phyloP scores from a whole-genome alignment of 768 basidiomycete genomes.

The Termitomyces sp. region DNA sequence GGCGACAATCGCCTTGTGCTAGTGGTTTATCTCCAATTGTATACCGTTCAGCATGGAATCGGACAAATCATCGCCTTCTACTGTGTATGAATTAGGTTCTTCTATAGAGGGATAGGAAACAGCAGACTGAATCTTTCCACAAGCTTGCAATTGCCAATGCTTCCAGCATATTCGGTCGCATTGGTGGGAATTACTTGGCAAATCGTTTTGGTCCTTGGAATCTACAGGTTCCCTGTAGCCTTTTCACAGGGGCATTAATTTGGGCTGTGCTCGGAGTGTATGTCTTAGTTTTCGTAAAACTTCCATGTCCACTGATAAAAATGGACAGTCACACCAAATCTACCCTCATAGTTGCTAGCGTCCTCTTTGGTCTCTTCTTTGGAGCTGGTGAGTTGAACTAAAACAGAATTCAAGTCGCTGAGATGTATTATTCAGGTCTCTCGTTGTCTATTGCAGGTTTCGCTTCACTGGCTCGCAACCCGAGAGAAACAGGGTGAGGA shows the following conservation, averaged over 20 bases:
- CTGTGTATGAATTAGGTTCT: slow-evolving; percentile 4
- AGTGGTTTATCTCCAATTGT: slow-evolving; percentile 14
- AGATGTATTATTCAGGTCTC: background rate
- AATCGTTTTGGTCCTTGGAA: slow-evolving; percentile 28
- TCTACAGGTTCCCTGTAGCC: slow-evolving; percentile 5
- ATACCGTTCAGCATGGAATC: slow-evolving; percentile 19
- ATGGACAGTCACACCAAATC: slow-evolving; percentile 25
- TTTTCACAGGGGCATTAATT: slow-evolving; percentile 18
- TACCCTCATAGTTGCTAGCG: slow-evolving; percentile 33
- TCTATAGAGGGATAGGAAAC: background rate
- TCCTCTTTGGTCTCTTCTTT: slow-evolving; percentile 46
- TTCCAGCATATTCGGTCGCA: slow-evolving; percentile 29
- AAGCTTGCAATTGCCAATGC: slow-evolving; percentile 35
- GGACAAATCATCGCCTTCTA: slow-evolving; percentile 14
- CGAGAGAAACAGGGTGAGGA: slow-evolving; percentile 32
- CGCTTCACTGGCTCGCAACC: slow-evolving; percentile 25
- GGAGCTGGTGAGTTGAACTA: slow-evolving; percentile 34
- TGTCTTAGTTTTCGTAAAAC: background rate
- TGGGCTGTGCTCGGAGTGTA: slow-evolving; percentile 35
- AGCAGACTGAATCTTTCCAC: background rate
- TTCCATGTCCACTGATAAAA: background rate
- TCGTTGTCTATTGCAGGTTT: slow-evolving; percentile 8
- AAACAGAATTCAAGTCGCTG: background rate
- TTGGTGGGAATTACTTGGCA: slow-evolving; percentile 30
- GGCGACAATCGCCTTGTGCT: background rate